phyloP scores from a whole-genome alignment of 2,329 filamentous ascomycete genomes.

The Basipetospora chlamydospora region DNA sequence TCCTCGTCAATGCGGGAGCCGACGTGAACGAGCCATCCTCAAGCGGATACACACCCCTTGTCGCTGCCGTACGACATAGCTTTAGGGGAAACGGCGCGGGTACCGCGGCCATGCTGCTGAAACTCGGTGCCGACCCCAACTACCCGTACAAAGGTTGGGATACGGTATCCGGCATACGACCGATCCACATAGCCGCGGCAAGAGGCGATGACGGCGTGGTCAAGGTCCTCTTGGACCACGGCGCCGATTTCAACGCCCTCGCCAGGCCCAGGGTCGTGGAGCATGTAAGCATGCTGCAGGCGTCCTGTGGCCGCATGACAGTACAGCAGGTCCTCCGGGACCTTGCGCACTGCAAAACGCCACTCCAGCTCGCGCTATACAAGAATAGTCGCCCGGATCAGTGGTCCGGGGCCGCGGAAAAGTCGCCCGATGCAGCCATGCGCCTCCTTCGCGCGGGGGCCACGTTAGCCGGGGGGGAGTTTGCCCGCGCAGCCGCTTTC shows the following conservation, averaged over 20 bases:
- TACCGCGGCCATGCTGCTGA: slow-evolving; percentile 17
- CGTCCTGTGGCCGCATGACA: too few species aligned
- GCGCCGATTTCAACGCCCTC: slow-evolving; percentile 20
- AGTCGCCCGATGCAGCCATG: not conserved
- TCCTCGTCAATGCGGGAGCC: slow-evolving; percentile 19
- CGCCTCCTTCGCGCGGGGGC: not conserved
- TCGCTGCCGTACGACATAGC: not conserved
- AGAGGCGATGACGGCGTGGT: slow-evolving; percentile 21
- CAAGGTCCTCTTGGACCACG: slow-evolving; percentile 17
- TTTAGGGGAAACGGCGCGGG: not conserved
- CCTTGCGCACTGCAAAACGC: not conserved
- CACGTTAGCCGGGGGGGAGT: not conserved
- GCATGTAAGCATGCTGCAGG: not conserved
- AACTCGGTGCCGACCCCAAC: slow-evolving; percentile 19
- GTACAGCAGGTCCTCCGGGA: too few species aligned
- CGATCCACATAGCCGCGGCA: slow-evolving; percentile 21
- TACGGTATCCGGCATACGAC: slow-evolving; percentile 17
- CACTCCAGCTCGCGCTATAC: not conserved
- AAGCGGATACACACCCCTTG: not conserved
- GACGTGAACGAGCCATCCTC: slow-evolving; percentile 14
- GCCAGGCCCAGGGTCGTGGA: slow-evolving; percentile 7
- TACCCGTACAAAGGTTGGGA: slow-evolving; percentile 5
- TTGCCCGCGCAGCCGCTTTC: not conserved
- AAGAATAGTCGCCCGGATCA: not conserved
- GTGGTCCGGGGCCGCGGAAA: not conserved